Conservation (phyloP, 306 rosid species). For the Ammopiptanthus mongolicus region DNA sequence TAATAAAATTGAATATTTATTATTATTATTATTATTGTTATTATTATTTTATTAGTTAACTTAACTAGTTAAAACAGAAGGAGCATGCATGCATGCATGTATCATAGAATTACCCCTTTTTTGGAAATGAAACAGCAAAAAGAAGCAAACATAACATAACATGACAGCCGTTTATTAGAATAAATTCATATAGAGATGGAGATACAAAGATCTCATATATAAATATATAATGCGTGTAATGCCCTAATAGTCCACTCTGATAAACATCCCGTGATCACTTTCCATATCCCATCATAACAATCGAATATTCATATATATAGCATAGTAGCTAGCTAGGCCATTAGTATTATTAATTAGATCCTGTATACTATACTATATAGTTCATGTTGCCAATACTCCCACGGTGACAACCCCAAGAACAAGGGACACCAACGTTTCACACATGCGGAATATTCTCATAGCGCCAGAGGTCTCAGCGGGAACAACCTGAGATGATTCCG, state of each 20-base stretch:
- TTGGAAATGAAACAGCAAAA: too few species aligned
- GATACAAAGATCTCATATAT: not conserved
- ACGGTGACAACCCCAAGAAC: slow-evolving; percentile 24
- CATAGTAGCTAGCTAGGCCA: not conserved
- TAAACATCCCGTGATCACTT: not conserved
- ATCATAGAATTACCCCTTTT: too few species aligned
- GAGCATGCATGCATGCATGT: too few species aligned
- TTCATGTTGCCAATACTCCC: not conserved
- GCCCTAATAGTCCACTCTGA: not conserved
- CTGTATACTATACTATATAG: too few species aligned
- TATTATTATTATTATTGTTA: too few species aligned
- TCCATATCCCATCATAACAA: not conserved
- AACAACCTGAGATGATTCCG: slow-evolving; percentile 35
- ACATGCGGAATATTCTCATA: not conserved
- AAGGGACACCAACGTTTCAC: slow-evolving; percentile 15
- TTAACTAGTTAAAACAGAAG: too few species aligned
- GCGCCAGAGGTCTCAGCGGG: slow-evolving; percentile 17
- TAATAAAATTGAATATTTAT: too few species aligned
- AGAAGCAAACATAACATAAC: not conserved
- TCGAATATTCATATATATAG: not conserved
- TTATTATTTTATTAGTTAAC: too few species aligned
- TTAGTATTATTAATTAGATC: not conserved
- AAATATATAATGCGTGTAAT: not conserved
- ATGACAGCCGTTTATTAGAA: not conserved
- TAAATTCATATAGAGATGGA: not conserved